These are phyloP conservation scores for Apiotrichum sp. DNA, from an alignment of 1,284 basidiomycete species.

Conservation along the genomic window DNA sequence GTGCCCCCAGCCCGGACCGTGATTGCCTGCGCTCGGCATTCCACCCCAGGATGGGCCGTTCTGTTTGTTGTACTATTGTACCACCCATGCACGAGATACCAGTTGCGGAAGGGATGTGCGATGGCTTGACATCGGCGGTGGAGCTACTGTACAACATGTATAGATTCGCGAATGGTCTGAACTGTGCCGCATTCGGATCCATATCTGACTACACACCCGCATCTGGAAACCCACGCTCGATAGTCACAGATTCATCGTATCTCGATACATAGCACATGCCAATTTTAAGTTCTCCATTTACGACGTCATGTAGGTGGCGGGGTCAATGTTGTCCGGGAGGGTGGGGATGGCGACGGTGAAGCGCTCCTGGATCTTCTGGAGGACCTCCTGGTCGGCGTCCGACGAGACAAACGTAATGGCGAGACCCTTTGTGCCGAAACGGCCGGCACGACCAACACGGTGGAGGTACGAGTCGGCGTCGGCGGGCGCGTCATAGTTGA, in stretches of 20 bases:
- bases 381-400: conserved; percentile 86
- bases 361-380: conserved; percentile 52
- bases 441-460: conserved; percentile 96
- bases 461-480: conserved; percentile 99
- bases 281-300: conserved; percentile 10
- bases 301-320: conserved; percentile 44
- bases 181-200: too few relatives aligned
- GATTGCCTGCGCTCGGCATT: background rate
- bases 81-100: conserved; percentile 1
- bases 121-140: too few relatives aligned
- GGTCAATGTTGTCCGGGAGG: conserved; percentile 43
- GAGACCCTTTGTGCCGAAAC: conserved; percentile 98
- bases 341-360: conserved; percentile 48
- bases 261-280: conserved; percentile 4
- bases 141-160: too few relatives aligned
- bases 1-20: too few relatives aligned
- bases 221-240: too few relatives aligned
- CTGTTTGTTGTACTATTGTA: conserved; percentile 1
- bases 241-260: conserved; percentile 2
- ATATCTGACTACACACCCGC: too few relatives aligned
- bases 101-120: background rate
- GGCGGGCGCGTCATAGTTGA: conserved; percentile 91
- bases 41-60: background rate
- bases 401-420: conserved; percentile 96
- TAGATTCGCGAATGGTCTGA: too few relatives aligned